phyloP scores from a whole-genome alignment of 768 basidiomycete species.

The Lentinula lateritia region DNA sequence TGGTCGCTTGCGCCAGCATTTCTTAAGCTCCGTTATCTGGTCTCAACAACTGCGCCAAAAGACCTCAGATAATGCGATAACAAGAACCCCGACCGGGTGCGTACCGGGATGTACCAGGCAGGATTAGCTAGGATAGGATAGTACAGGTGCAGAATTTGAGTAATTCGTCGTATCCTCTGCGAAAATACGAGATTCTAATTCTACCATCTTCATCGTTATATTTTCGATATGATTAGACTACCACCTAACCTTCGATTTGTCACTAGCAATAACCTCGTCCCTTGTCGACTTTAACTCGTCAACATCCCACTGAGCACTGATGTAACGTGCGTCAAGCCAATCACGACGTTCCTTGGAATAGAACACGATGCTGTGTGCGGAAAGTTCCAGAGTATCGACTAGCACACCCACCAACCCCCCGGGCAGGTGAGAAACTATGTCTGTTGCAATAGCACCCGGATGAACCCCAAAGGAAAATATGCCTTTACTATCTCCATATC shows the following conservation, averaged over 20 bases:
- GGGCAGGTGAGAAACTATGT: background rate
- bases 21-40: too few species aligned
- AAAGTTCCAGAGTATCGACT: background rate
- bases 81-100: background rate
- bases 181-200: too few species aligned
- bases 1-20: background rate
- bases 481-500: background rate
- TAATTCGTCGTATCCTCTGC: too few species aligned
- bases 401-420: background rate
- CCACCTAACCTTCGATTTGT: background rate
- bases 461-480: background rate
- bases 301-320: background rate
- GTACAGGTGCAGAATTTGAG: too few species aligned
- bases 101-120: too few species aligned
- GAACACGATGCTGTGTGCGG: background rate
- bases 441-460: background rate
- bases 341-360: background rate
- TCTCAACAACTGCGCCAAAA: too few species aligned
- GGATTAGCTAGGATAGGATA: too few species aligned
- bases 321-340: background rate
- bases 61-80: too few species aligned
- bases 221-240: background rate
- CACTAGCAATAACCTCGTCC: background rate
- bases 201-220: background rate
- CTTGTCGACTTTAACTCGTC: background rate